Evolutionary conservation across 805 yeast genomes (phyloP).

Genomic region (Teunomyces lycoperdinae): DNA sequence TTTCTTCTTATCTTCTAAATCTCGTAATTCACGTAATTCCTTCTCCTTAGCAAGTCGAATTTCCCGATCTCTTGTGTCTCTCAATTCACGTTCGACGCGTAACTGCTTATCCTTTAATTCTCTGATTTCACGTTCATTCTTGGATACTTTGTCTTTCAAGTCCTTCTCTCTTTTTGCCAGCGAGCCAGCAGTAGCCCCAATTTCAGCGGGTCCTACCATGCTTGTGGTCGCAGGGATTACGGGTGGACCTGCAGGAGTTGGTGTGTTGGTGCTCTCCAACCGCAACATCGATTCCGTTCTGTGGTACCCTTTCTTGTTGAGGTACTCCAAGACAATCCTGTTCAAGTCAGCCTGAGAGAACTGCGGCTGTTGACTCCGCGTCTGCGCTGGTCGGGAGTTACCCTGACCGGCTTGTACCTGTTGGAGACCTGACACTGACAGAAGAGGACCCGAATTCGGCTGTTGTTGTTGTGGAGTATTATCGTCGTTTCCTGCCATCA

Average conservation of each 20-base stretch:
- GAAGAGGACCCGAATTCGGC: too few species aligned
- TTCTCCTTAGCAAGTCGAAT: constrained; percentile 35
- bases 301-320: constrained; percentile 90
- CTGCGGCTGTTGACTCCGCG: constrained; percentile 36
- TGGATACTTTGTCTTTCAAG: constrained; percentile 23
- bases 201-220: constrained; percentile 34
- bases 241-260: constrained; percentile 49
- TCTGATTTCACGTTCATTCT: constrained; percentile 31
- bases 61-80: constrained; percentile 39
- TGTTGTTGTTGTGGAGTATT: neutral
- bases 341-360: constrained; percentile 86
- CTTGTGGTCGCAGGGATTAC: constrained; percentile 44
- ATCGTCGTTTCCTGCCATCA: constrained; percentile 5
- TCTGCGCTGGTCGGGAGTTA: constrained; percentile 8
- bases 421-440: neutral
- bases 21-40: constrained; percentile 36
- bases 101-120: constrained; percentile 35
- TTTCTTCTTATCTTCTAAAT: constrained; percentile 43
- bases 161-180: constrained; percentile 22
- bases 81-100: constrained; percentile 35
- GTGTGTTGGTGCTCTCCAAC: constrained; percentile 70
- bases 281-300: constrained; percentile 92
- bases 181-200: constrained; percentile 12
- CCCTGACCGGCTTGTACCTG: constrained; percentile 3
- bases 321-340: constrained; percentile 86